Conservation (phyloP, 2,329 filamentous ascomycete genomes). For the Diplodia intermedia region DNA sequence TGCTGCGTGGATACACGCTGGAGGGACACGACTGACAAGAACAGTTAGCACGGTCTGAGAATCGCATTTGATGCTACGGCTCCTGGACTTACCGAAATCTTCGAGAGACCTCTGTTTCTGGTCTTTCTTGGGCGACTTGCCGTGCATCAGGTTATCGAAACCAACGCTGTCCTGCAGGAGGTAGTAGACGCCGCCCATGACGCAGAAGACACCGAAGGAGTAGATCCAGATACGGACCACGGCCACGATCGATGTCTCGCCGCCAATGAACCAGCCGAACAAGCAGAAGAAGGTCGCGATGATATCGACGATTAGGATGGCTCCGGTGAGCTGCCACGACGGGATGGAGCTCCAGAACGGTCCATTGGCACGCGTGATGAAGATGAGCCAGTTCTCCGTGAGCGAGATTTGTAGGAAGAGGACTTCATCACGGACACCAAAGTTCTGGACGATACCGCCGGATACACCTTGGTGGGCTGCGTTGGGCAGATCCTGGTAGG, state of each 20-base stretch:
- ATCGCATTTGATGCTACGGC: conserved; percentile 14
- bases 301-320: conserved; percentile 82
- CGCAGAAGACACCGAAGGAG: conserved; percentile 86
- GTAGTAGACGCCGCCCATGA: conserved; percentile 80
- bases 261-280: conserved; percentile 80
- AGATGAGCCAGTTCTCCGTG: conserved; percentile 95
- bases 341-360: conserved; percentile 91
- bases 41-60: conserved; percentile 55
- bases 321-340: conserved; percentile 81
- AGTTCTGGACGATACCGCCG: conserved; percentile 89
- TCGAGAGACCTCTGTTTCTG: conserved; percentile 84
- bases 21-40: conserved; percentile 75
- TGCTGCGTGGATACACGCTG: conserved; percentile 91
- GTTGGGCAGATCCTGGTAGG: conserved; percentile 43
- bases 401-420: conserved; percentile 90
- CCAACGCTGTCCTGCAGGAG: conserved; percentile 78
- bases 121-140: conserved; percentile 81
- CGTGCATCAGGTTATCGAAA: conserved; percentile 94
- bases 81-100: conserved; percentile 77
- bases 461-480: conserved; percentile 60
- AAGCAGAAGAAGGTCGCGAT: conserved; percentile 84
- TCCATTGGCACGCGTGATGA: conserved; percentile 92
- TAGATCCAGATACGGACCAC: conserved; percentile 91
- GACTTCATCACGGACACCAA: conserved; percentile 79
- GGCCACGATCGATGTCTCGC: conserved; percentile 77